Evolutionary conservation across 2,329 filamentous ascomycete genomes (phyloP), one percentile per base, ranked within the genome.

Genomic region (Geosmithia morbida): DNA sequence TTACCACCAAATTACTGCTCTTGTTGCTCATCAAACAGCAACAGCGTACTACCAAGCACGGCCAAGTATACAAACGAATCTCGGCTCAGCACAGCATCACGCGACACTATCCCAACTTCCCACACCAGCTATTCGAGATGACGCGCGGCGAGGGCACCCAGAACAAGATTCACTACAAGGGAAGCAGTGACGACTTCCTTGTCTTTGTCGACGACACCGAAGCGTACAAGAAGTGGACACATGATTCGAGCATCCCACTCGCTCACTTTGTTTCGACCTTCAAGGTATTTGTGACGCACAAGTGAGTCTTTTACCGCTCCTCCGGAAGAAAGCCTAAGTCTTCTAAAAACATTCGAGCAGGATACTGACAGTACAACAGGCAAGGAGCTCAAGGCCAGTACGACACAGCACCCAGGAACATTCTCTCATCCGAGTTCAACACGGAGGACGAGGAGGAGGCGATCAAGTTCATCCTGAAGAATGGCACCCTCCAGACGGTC

Each of bases 221-320:
- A 51, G 71, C 74, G 45, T 80, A 87, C 58, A 72, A 85, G 66
- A 81, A 90, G 65, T 97, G 90, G 90, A 79, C 81, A 71, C 69
- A 62, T 4, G 90, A 97, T 71, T 81, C 78, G 61, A 81, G 76
- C 29, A 70, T 92, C 29, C 85, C 92, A 39, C 69, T 97, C 44
- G 76, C 85, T 1, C 81, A 96, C 58, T 89, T 98, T 48, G 76
- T 97, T 48, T 87, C 82, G 49, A 75, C 84, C 7, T 97, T 87
- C 74, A 86, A 94, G 74, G 74, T 98, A 59, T 94, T 95, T 59
- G 71, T 84, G 42, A 94, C 88, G 37, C 85, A 94, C 71, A 85
- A 83, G 89, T 96, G 75, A 69, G 85, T 71, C 44, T n/a, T 1
- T 30, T 2, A 41, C 19, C 40, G 7, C 40, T 10, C 26, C 26